Evolutionary conservation across 2,329 filamentous ascomycete species (phyloP), one percentile per base, ranked within the genome.

Genomic region (Colletotrichum aenigma): DNA sequence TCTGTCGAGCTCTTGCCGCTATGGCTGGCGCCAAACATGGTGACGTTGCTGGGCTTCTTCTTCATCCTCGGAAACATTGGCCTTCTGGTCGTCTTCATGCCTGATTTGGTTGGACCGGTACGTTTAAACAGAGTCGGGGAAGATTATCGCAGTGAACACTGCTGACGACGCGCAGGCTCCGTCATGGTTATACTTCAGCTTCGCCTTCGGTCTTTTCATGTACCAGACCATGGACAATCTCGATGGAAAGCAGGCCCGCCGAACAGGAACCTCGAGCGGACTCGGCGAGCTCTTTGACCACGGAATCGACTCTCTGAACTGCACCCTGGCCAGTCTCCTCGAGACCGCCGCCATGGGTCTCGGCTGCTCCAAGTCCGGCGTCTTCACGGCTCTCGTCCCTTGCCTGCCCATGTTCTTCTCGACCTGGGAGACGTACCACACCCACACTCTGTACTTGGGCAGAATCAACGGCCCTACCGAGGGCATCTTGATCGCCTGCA

Each of bases 141-240:
- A 28, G n/a, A 52, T 36, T 9, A 21, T 32, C 21, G 21, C 13
- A 4, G 48, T 21, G 72, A 70, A 48, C 58, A 32, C 28, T 69
- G 77, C 77, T 77, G 30, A 70, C 30, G 2, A 8, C 56, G 55
- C 36, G 55, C 10, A 97, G 93, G 95, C 93, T 24, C 96, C 96
- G 10, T 90, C 93, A 81, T 98, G 97, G 96, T 85, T 98, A 24
- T 98, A 98, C 88, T 97, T 95, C 83, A 98, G 95, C 86, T 98
- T 98, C 84, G 96, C 96, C 2, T 91, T 98, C 78, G 97, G 97
- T 55, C 90, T 99, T 75, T 99, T 98, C 94, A 97, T 98, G 95
- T 98, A 98, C 86, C 97, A 97, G 80, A 99, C 97, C 16, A 96
- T 99, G 94, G 97, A 99, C 88, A 99, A 99, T 84, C 94, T 98